Conservation (phyloP, 306 rosid species). For the Astragalus glycyphyllos region DNA sequence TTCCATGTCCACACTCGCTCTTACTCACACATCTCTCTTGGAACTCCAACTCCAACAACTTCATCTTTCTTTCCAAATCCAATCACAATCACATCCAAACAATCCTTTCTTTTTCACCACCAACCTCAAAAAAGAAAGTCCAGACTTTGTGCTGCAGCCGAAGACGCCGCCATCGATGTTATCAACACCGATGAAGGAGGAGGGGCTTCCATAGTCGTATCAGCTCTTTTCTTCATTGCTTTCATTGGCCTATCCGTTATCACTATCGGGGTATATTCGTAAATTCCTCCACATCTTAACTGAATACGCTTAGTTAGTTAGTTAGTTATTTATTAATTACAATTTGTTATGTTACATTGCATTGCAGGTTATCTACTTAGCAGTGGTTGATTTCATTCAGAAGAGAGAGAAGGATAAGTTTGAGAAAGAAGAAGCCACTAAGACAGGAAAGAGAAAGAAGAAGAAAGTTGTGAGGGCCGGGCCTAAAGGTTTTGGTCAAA, state of each 20-base stretch:
- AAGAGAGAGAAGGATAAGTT: constrained; percentile 87
- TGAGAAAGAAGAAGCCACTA: constrained; percentile 72
- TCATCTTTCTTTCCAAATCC: constrained; percentile 26
- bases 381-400: constrained; percentile 79
- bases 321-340: not conserved
- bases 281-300: not conserved
- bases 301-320: not conserved
- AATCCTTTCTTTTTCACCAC: constrained; percentile 25
- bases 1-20: constrained; percentile 37
- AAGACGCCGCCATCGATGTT: constrained; percentile 52
- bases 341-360: not conserved
- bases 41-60: constrained; percentile 11
- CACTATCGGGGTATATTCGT: constrained; percentile 74
- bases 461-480: constrained; percentile 60
- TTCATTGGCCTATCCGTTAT: constrained; percentile 76
- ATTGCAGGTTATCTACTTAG: constrained; percentile 78
- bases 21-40: constrained; percentile 31
- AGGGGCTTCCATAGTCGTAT: constrained; percentile 51
- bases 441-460: constrained; percentile 57
- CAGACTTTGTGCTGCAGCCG: constrained; percentile 42
- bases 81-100: constrained; percentile 36
- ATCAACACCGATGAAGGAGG: constrained; percentile 55
- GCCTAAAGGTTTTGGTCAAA: constrained; percentile 83
- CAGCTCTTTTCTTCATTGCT: constrained; percentile 73
- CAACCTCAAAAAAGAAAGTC: constrained; percentile 30